phyloP scores from a whole-genome alignment of 768 basidiomycete species.

The Gautieria morchelliformis region DNA sequence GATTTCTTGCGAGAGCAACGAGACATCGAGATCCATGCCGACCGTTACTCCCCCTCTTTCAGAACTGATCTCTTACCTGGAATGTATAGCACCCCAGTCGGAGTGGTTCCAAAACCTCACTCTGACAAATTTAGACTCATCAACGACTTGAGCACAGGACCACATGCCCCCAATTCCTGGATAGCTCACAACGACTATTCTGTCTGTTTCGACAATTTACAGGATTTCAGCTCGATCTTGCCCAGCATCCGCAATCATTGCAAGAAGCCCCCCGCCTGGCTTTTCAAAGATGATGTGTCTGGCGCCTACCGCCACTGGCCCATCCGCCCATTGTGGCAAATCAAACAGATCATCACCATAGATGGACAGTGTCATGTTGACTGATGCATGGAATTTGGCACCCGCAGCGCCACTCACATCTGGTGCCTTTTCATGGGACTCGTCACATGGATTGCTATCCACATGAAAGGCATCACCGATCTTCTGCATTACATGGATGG shows the following conservation, averaged over 20 bases:
- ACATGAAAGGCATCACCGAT: slow-evolving; percentile 14
- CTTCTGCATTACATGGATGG: slow-evolving; percentile 23
- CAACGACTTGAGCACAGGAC: no score
- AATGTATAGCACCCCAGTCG: no score
- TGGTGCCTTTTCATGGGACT: slow-evolving; percentile 29
- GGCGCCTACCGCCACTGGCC: slow-evolving; percentile 30
- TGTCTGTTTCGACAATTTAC: slow-evolving; percentile 18
- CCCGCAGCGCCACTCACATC: slow-evolving; percentile 16
- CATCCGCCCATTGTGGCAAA: slow-evolving; percentile 30
- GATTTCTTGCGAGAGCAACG: no score
- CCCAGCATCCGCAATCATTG: slow-evolving; percentile 12
- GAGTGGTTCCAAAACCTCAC: no score
- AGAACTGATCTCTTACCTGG: no score
- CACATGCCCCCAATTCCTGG: no score
- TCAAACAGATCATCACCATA: slow-evolving; percentile 25
- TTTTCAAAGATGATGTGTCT: slow-evolving; percentile 29
- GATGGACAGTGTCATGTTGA: slow-evolving; percentile 19
- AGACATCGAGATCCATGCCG: no score
- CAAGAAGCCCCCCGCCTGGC: not conserved
- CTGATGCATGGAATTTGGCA: no score
- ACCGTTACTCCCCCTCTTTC: no score
- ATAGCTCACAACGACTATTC: no score
- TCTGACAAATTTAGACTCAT: no score
- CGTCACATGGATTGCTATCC: no score
- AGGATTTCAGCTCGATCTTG: slow-evolving; percentile 14